Evolutionary conservation across 2,329 filamentous ascomycete species (phyloP), one percentile per base, ranked within the genome.

Genomic region (Parafenestella ontariensis): DNA sequence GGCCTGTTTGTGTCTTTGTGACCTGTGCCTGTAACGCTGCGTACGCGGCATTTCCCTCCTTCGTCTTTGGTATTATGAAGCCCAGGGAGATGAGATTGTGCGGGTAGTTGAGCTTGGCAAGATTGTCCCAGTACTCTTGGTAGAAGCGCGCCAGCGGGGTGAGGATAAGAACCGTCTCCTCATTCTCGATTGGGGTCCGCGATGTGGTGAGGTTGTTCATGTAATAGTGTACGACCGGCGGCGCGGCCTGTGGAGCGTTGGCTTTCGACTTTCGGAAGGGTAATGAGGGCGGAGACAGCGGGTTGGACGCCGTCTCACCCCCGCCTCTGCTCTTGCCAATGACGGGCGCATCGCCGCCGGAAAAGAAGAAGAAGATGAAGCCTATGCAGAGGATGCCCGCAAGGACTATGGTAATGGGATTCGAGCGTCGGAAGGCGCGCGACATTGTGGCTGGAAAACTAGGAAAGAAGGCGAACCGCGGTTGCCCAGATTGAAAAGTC

Each of bases 141-240:
- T 97, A 98, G 82, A 98, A 99, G 59, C 91, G 87, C 28, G 92
- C 90, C 78, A 99, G 88, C 9, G 95, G 95, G 1, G 95, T 97
- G 56, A 99, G 85, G 71, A 99, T 90, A 50, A 99, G 87, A 55
- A 99, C 84, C 46, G 89, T 89, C 80, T 99, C 95, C 62, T 86
- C 82, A 73, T 96, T 95, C 58, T 83, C 85, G 46, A 92, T 81
- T 1, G 95, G 91, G 61, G 90, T 84, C 46, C 83, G 75, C 18
- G 93, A 90, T 53, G 91, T 91, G 39, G 93, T 97, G 65, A 98
- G 86, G 78, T 94, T 93, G 82, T 98, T 98, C 78, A 99, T 89
- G 75, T 96, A 87, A 81, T 97, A 98, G 75, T 91, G 92, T 33
- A 91, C 86, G 42, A 99, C 93, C 8, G 94, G 93, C 49, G 94